Evolutionary conservation across 768 basidiomycete genomes (phyloP).

Genomic region (Russula sp.): DNA sequence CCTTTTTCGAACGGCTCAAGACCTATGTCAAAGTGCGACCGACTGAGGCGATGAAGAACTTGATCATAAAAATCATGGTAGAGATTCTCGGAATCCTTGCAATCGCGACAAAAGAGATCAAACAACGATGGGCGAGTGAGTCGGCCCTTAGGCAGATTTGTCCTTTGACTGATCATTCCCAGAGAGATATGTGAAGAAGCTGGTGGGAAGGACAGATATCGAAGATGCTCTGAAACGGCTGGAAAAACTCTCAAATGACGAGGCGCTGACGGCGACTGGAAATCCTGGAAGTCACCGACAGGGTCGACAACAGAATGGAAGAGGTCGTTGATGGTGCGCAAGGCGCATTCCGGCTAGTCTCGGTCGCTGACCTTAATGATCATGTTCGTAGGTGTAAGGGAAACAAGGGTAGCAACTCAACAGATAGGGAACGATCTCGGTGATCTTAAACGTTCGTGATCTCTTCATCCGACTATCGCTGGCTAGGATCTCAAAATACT

Average conservation of each 20-base stretch:
- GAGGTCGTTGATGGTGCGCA: not conserved
- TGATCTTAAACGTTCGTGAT: not conserved
- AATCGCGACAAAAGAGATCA: slow-evolving; percentile 4
- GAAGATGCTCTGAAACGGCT: not conserved
- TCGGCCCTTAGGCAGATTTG: not conserved
- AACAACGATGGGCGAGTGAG: not conserved
- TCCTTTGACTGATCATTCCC: not conserved
- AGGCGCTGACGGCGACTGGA: not conserved
- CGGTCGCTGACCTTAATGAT: not conserved
- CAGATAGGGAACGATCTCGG: not conserved
- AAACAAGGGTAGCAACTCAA: not conserved
- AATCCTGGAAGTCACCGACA: not conserved
- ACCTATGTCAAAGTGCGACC: not conserved
- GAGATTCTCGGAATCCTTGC: slow-evolving; percentile 7
- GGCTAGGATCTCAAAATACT: no score
- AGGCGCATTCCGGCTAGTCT: not conserved
- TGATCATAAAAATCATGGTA: not conserved
- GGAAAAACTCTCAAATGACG: not conserved
- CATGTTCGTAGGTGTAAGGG: no score
- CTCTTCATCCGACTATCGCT: no score
- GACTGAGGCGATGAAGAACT: not conserved
- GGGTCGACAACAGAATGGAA: not conserved
- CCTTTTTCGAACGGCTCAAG: not conserved
- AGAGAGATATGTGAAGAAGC: slow-evolving; percentile 6
- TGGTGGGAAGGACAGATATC: not conserved